Percentiles rank a stretch among this genome's conserved stretches.
Evolutionary conservation across 805 yeast species (phyloP).

Genomic region (Schwanniomyces pseudopolymorphus): DNA sequence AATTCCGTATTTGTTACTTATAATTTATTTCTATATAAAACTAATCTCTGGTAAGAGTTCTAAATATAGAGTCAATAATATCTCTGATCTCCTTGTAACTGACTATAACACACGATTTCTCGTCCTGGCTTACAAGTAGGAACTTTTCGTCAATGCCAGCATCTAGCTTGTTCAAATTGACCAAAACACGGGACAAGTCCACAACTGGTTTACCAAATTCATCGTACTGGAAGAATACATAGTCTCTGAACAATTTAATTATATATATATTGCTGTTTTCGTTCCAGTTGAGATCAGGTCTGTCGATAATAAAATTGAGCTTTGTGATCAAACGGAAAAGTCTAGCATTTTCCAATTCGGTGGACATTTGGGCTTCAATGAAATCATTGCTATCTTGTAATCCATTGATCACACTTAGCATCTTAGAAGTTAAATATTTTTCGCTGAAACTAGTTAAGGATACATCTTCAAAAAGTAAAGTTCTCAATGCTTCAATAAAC

Average conservation of each 20-base stretch:
- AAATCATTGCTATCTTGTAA: constrained; percentile 54
- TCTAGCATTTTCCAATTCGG: constrained; percentile 86
- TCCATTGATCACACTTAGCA: constrained; percentile 49
- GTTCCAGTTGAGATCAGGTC: constrained; percentile 71
- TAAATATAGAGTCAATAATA: constrained; percentile 66
- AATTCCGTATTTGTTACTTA: not conserved
- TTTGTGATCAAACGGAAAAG: constrained; percentile 80
- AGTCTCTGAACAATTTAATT: constrained; percentile 70
- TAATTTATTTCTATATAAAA: not conserved
- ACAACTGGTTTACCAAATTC: constrained; percentile 73
- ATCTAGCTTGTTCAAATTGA: constrained; percentile 82
- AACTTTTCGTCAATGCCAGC: constrained; percentile 87
- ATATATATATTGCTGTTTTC: constrained; percentile 72
- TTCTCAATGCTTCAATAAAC: constrained; percentile 45
- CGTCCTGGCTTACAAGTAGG: constrained; percentile 79
- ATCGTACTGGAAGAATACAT: constrained; percentile 81
- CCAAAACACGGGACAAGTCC: constrained; percentile 79
- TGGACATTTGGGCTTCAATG: constrained; percentile 58
- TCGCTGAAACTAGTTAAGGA: constrained; percentile 23
- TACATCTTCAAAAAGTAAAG: constrained; percentile 24
- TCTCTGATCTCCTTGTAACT: constrained; percentile 81
- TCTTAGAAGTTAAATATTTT: constrained; percentile 26
- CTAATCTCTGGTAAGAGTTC: constrained; percentile 37
- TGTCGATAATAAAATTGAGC: constrained; percentile 71
- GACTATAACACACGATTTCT: constrained; percentile 78